Evolutionary conservation across 805 yeast species (phyloP).

Genomic region (Pichia scutulata): DNA sequence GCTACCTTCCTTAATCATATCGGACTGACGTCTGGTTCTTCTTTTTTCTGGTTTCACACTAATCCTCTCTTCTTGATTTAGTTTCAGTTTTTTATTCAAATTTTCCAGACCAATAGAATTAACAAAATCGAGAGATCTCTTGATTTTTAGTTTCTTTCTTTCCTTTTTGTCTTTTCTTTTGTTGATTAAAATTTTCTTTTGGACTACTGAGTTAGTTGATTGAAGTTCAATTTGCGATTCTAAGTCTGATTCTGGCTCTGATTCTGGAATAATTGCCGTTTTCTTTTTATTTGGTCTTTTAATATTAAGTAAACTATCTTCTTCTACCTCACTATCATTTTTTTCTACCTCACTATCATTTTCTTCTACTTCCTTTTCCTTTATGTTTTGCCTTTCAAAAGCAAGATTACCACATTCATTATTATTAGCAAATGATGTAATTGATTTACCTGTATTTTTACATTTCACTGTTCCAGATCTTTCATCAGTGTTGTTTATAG

Average conservation of each 20-base stretch:
- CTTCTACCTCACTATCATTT: no score
- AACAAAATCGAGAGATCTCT: neutral
- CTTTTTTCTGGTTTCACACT: neutral
- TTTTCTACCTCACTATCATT: no score
- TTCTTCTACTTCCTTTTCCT: neutral
- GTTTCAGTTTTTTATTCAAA: neutral
- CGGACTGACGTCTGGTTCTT: neutral
- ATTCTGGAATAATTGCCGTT: neutral
- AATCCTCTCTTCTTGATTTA: neutral
- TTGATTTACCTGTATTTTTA: neutral
- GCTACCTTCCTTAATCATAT: neutral
- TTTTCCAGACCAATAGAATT: neutral
- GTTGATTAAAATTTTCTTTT: no score
- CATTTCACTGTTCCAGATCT: neutral
- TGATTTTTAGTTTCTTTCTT: neutral
- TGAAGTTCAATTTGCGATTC: slow-evolving; percentile 1
- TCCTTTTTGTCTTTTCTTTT: neutral
- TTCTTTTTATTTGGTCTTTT: neutral
- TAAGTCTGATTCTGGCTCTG: neutral
- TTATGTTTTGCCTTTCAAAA: no score
- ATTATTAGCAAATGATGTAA: neutral
- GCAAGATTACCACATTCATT: neutral
- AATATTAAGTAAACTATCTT: neutral
- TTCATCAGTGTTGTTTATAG: neutral
- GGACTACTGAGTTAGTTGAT: neutral